Evolutionary conservation across 768 basidiomycete genomes (phyloP), one percentile per base, ranked within the genome.

Genomic region (Mycena leptocephala): DNA sequence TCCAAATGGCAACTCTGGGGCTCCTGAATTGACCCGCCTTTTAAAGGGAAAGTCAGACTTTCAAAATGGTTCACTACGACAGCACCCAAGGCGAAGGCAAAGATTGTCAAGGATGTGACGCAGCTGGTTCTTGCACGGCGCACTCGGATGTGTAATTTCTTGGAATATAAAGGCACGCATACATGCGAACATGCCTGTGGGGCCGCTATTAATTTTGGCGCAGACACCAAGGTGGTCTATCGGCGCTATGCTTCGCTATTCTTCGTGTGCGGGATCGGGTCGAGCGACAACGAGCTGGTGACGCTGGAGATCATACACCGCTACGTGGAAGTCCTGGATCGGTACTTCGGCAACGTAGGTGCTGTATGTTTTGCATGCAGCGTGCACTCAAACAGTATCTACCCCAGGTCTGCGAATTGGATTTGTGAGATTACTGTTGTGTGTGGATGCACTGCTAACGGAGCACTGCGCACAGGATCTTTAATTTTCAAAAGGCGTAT

Each of bases 401-500:
- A 16, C 8, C 8, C 4, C 75, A 92, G 91, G 92, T 92, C n/a
- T 93, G 92, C 87, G 95, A 96, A 83, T 87, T 96, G 69, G 95
- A 96, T 82, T 87, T 96, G 93, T 94, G 81, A 82, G 92, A 75
- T 28, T 43, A 20, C 16, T 67, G 37, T 30, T 48, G 43, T 79
- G 72, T 65, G 30, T 24, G 62, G 43, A 24, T 16, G 46, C 51
- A 24, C 24, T 70, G 35, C 64, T 65, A 76, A 72, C 39, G 56
- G 59, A 69, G 26, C 72, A 64, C 35, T 64, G 30, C 55, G 33
- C 63, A 26, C 76, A 94, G 93, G 64, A 96, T 96, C 78, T 96
- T 96, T 90, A 96, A 96, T 87, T 96, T 96, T 81, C 95, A 96
- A 81, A 96, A 96, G 83, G 95, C 95, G 16, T 96, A 94, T 84